A percentile compares a stretch with the other conserved stretches of the same genome.
phyloP scores from a whole-genome alignment of 371 early-diverging fungal genomes.

The Mucor saturninus region DNA sequence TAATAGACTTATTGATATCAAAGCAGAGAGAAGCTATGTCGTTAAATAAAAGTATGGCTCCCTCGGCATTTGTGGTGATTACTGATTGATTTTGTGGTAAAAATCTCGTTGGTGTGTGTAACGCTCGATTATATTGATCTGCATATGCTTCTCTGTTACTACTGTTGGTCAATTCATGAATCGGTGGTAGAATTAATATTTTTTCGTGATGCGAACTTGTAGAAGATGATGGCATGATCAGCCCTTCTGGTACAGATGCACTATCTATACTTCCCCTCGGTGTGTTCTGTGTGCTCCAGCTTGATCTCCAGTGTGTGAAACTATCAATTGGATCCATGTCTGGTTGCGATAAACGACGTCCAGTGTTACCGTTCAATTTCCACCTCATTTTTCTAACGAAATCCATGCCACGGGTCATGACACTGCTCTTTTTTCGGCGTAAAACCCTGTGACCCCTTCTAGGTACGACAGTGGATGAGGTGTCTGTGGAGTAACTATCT shows the following conservation, averaged over 20 bases:
- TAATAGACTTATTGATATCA: constrained; percentile 41
- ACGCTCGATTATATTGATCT: constrained; percentile 13
- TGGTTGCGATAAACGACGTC: constrained; percentile 20
- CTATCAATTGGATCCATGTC: constrained; percentile 5
- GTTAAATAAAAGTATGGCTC: constrained; percentile 54
- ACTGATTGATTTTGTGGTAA: constrained; percentile 62
- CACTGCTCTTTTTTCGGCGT: constrained; percentile 14
- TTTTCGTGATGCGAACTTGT: not conserved
- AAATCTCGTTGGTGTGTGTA: constrained; percentile 59
- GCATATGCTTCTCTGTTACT: not conserved
- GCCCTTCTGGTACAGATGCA: constrained; percentile 4
- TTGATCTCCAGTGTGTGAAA: not conserved
- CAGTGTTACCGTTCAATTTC: constrained; percentile 8
- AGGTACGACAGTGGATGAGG: not conserved
- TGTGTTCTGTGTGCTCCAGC: constrained; percentile 24
- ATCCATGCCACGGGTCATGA: constrained; percentile 22
- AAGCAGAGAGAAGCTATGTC: constrained; percentile 57
- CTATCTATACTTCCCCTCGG: constrained; percentile 20
- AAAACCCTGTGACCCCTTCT: constrained; percentile 4
- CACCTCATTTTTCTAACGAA: constrained; percentile 23
- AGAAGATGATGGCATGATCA: constrained; percentile 5
- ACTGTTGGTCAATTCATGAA: constrained; percentile 3
- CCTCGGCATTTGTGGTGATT: constrained; percentile 52
- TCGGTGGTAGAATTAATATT: not conserved
- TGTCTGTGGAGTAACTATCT: constrained; percentile 9